Base-by-base conservation (phyloP, 176 grass and related monocot genomes). In the Hordeum marinum region DNA sequence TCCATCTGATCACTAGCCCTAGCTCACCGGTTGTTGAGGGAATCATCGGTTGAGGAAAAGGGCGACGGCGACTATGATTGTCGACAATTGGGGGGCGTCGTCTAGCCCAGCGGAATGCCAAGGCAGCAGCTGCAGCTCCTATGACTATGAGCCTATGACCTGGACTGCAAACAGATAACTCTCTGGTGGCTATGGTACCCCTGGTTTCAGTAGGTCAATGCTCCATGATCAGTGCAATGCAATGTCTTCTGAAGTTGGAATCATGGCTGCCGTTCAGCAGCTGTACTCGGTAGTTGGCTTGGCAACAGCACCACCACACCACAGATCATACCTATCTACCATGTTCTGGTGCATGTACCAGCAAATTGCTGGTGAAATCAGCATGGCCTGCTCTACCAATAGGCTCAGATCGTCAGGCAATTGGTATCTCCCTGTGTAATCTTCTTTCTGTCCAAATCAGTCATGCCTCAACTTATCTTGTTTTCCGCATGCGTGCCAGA, bases 201-300 rank as follows among this genome's bases (percentile, higher is more conserved):
- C 75, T 68, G 35, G 45, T 74, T 52, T 87, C 75, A 84, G 59
- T 27, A 75, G 29, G 89, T 81, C 77, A 85, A 84, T 88, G 85
- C 77, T 91, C 84, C 81, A 87, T 55, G 76, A 57, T 70, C 27
- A 54, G 18, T 75, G 17, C 85, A 77, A 55, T 76, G 66, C 62
- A 35, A n/a, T 84, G 70, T 71, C 41, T 88, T 91, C 85, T 64
- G 81, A 65, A 88, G 85, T 24, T 77, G 69, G 57, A 85, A 91
- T 91, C 54, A 91, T 91, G 77, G 63, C 70, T 63, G 63, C 77
- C 7, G 77, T 72, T 61, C 57, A 24, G 59, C 60, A 68, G 46
- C 78, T 83, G 68, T 75, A 75, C 46, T 52, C 79, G 75, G 45
- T 3, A 52, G n/a, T 80, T 68, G 80, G 35, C 26, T 43, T 46